Percentiles rank a stretch among this genome's conserved stretches.
Evolutionary conservation across 768 basidiomycete genomes (phyloP).

Genomic region (Amanita exitialis): DNA sequence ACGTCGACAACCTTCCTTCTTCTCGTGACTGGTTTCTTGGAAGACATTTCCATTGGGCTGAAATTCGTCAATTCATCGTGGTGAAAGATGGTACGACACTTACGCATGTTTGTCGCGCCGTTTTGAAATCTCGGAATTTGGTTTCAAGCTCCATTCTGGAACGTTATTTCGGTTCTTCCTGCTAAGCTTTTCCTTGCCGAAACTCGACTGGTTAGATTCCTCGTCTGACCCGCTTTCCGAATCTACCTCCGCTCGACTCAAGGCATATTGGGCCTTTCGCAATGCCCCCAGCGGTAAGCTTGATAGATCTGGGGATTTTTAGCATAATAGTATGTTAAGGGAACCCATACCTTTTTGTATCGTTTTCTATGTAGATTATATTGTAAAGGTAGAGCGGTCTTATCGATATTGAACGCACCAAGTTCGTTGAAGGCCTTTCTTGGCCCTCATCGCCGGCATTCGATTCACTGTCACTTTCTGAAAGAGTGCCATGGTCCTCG

Average conservation of each 20-base stretch:
- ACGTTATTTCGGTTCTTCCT: constrained; percentile 26
- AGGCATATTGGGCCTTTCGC: constrained; percentile 49
- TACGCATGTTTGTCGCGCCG: constrained; percentile 83
- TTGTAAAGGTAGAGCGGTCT: background rate
- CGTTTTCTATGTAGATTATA: constrained; percentile 11
- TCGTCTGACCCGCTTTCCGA: constrained; percentile 25
- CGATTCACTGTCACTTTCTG: constrained; percentile 20
- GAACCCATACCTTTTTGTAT: constrained; percentile 17
- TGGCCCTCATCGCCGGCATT: constrained; percentile 2
- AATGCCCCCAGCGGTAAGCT: constrained; percentile 54
- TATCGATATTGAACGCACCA: background rate
- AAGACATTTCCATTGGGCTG: constrained; percentile 76
- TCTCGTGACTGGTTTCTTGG: constrained; percentile 77
- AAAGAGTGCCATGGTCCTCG: constrained; percentile 32
- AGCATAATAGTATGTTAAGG: background rate
- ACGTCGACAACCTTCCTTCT: constrained; percentile 61
- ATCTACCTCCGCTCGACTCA: constrained; percentile 31
- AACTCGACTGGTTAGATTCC: background rate
- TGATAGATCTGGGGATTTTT: constrained; percentile 37
- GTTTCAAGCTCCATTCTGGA: constrained; percentile 31
- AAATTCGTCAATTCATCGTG: constrained; percentile 2
- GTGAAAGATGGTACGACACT: constrained; percentile 19
- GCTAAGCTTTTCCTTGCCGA: constrained; percentile 10
- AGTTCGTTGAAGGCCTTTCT: background rate
- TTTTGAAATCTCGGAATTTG: constrained; percentile 40